phyloP scores from a whole-genome alignment of 2,329 filamentous ascomycete species.

The Dactylellina cionopaga region DNA sequence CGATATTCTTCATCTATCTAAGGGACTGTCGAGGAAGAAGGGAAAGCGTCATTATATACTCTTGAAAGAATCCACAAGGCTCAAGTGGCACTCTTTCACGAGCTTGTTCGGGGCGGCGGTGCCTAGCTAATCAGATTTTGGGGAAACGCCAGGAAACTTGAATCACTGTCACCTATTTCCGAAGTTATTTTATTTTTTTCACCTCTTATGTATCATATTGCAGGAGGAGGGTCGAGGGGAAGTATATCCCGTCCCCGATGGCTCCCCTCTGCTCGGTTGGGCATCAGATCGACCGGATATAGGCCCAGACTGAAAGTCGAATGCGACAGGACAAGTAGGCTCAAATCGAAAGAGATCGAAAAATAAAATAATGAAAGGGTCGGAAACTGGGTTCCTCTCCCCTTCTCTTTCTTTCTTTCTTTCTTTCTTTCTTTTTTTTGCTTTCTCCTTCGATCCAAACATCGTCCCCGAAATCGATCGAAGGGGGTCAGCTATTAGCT shows the following conservation, averaged over 20 bases:
- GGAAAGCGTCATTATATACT: too few species aligned
- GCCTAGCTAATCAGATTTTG: too few species aligned
- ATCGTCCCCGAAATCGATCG: neutral
- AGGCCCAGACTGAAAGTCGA: constrained; percentile 38
- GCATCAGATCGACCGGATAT: constrained; percentile 40
- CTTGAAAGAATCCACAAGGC: too few species aligned
- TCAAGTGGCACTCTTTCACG: too few species aligned
- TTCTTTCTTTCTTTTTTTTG: constrained; percentile 20
- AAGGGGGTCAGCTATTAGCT: too few species aligned
- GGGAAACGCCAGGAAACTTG: too few species aligned
- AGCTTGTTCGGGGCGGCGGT: too few species aligned
- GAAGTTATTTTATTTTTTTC: neutral
- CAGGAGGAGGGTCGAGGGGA: too few species aligned
- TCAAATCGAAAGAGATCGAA: constrained; percentile 5
- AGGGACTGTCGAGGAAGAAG: too few species aligned
- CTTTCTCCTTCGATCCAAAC: neutral
- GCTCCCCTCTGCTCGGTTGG: constrained; percentile 1
- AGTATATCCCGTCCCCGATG: constrained; percentile 18
- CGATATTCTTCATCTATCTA: too few species aligned
- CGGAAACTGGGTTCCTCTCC: neutral
- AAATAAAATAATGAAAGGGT: neutral
- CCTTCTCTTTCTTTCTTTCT: constrained; percentile 15
- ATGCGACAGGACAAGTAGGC: constrained; percentile 23
- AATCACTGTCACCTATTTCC: too few species aligned
- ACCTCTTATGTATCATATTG: constrained; percentile 9